These are phyloP conservation scores for Umbilicus rupestris DNA, from an alignment of 164 flowering plant species.

Conservation along the genomic window DNA sequence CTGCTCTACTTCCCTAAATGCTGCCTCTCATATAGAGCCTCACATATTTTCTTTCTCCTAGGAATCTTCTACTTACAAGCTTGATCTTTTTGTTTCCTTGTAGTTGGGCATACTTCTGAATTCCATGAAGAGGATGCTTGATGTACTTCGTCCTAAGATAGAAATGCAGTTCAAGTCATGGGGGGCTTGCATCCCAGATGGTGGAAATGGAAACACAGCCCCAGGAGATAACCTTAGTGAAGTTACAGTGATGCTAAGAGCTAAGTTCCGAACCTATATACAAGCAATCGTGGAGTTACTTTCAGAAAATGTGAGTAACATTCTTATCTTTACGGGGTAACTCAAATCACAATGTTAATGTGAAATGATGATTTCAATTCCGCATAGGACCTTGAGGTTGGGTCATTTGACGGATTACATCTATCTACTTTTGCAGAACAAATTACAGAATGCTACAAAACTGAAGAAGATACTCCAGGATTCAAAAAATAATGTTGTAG, in stretches of 20 bases:
- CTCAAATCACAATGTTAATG: no score
- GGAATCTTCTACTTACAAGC: slow-evolving; percentile 6
- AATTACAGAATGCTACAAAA: slow-evolving; percentile 58
- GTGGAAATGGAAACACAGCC: slow-evolving; percentile 53
- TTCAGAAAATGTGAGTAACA: slow-evolving; percentile 67
- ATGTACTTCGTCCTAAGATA: slow-evolving; percentile 70
- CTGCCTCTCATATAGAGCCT: not conserved
- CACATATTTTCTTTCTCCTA: not conserved
- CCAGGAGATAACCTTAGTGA: slow-evolving; percentile 90
- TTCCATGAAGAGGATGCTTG: slow-evolving; percentile 89
- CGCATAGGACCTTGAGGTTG: no score
- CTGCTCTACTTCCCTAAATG: not conserved
- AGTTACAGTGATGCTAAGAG: slow-evolving; percentile 82
- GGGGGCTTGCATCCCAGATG: slow-evolving; percentile 70
- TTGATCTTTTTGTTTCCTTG: slow-evolving; percentile 13
- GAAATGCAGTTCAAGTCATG: slow-evolving; percentile 70
- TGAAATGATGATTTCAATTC: no score
- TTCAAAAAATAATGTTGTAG: slow-evolving; percentile 59
- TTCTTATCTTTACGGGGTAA: no score
- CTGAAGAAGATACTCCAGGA: slow-evolving; percentile 82
- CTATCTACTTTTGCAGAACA: slow-evolving; percentile 38
- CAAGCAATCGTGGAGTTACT: slow-evolving; percentile 91
- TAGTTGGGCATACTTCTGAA: slow-evolving; percentile 85
- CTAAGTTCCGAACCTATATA: slow-evolving; percentile 76
- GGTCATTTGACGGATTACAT: not conserved